Conservation (phyloP, 257 asterid species). For the Gentiana macrophylla region DNA sequence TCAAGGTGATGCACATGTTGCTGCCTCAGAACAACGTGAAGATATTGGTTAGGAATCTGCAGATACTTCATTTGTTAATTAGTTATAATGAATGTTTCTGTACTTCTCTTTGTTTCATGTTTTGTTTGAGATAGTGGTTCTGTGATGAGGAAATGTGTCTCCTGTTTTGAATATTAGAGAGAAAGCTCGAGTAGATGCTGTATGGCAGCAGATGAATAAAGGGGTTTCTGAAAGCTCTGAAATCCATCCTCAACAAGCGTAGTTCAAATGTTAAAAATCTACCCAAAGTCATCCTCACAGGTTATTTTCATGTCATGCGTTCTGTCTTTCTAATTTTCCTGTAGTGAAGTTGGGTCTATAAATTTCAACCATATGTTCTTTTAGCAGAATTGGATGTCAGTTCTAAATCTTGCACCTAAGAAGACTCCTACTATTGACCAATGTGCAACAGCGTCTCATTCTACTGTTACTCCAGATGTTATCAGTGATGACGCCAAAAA, state of each 20-base stretch:
- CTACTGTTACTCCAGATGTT: conserved; percentile 18
- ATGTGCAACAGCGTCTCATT: conserved; percentile 25
- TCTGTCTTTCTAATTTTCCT: conserved; percentile 8
- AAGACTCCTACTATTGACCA: conserved; percentile 29
- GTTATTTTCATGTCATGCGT: conserved; percentile 36
- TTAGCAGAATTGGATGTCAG: conserved; percentile 68
- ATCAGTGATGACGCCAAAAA: conserved; percentile 57
- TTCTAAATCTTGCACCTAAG: conserved; percentile 68
- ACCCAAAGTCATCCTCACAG: conserved; percentile 26
- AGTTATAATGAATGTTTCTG: not conserved
- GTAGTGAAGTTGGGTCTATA: conserved; percentile 8
- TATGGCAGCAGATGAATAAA: conserved; percentile 92
- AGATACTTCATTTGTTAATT: not conserved
- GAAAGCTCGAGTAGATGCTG: conserved; percentile 73
- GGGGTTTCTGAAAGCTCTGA: conserved; percentile 66
- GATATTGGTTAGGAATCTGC: conserved; percentile 19
- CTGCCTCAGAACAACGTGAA: conserved; percentile 16
- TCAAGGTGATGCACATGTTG: conserved; percentile 15
- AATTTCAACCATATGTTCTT: not conserved
- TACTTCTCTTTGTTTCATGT: not conserved
- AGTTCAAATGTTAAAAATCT: conserved; percentile 25
- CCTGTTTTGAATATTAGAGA: conserved; percentile 34
- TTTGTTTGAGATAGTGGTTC: not conserved
- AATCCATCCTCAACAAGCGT: conserved; percentile 35
- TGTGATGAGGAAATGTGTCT: conserved; percentile 4